Conservation (phyloP, 495 filamentous ascomycete species). For the Podospora bellae-mahoneyi region DNA sequence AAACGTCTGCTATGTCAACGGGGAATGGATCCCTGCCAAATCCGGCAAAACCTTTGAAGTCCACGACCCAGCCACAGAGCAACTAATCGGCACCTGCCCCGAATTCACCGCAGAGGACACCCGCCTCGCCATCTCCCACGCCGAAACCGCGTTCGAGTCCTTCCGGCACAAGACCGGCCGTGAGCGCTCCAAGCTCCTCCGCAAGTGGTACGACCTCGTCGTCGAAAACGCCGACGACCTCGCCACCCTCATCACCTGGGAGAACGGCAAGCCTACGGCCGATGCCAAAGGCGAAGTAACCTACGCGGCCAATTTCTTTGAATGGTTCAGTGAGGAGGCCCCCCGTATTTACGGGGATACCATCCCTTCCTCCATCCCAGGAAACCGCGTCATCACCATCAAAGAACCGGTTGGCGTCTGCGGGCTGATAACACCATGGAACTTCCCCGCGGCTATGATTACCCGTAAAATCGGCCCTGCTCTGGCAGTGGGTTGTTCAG, state of each 20-base stretch:
- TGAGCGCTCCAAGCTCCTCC: slow-evolving; percentile 75
- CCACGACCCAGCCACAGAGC: slow-evolving; percentile 72
- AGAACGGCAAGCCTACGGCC: slow-evolving; percentile 71
- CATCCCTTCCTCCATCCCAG: slow-evolving; percentile 65
- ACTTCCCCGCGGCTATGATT: slow-evolving; percentile 92
- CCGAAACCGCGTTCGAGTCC: slow-evolving; percentile 67
- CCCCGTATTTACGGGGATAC: slow-evolving; percentile 70
- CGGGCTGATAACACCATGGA: slow-evolving; percentile 95
- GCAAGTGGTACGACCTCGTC: slow-evolving; percentile 89
- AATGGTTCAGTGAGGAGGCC: slow-evolving; percentile 80
- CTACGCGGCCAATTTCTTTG: slow-evolving; percentile 75
- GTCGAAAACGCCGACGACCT: slow-evolving; percentile 84
- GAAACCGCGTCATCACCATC: slow-evolving; percentile 72
- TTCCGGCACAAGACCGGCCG: slow-evolving; percentile 75
- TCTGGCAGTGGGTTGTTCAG: slow-evolving; percentile 69
- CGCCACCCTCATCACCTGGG: slow-evolving; percentile 82
- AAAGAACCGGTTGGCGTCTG: slow-evolving; percentile 92
- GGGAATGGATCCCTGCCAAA: slow-evolving; percentile 72
- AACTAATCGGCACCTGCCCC: slow-evolving; percentile 76
- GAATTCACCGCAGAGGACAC: slow-evolving; percentile 76
- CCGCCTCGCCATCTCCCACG: slow-evolving; percentile 72
- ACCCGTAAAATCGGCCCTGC: slow-evolving; percentile 85
- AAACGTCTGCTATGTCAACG: slow-evolving; percentile 78
- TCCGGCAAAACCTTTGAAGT: slow-evolving; percentile 81
- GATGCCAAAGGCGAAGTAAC: slow-evolving; percentile 71